Conservation (phyloP, 78 protist species). For the Chrysochromulina parva region DNA sequence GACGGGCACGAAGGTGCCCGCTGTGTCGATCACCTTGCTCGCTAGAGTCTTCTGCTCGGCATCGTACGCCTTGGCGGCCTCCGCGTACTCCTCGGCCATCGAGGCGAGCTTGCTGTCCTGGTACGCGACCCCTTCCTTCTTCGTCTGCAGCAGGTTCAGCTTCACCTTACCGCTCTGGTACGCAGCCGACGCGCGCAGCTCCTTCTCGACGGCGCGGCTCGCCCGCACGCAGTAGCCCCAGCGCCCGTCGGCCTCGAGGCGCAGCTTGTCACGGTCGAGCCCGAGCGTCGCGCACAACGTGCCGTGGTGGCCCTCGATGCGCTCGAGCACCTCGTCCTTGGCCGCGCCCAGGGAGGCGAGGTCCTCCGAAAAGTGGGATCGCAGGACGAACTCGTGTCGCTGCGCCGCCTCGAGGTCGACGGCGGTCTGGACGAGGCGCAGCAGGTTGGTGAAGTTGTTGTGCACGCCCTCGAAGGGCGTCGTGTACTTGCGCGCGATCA, state of each 20-base stretch:
- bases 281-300: neutral
- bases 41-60: constrained; percentile 24
- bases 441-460: constrained; percentile 16
- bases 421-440: constrained; percentile 72
- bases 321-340: neutral
- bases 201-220: constrained; percentile 23
- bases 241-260: constrained; percentile 49
- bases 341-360: constrained; percentile 39
- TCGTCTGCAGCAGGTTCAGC: neutral
- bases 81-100: neutral
- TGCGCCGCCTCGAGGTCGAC: constrained; percentile 72
- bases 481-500: neutral
- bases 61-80: neutral
- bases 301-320: constrained; percentile 37
- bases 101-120: constrained; percentile 5
- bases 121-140: constrained; percentile 44
- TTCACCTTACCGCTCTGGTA: neutral
- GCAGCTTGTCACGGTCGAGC: constrained; percentile 38
- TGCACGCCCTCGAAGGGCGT: neutral
- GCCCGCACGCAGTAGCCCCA: constrained; percentile 52
- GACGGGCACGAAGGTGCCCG: constrained; percentile 58
- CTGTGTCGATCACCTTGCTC: neutral
- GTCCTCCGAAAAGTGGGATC: constrained; percentile 64
- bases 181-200: constrained; percentile 36
- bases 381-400: constrained; percentile 76